Conservation (phyloP, 352 stramenopile species). For the Stephanocyclus meneghinianus region DNA sequence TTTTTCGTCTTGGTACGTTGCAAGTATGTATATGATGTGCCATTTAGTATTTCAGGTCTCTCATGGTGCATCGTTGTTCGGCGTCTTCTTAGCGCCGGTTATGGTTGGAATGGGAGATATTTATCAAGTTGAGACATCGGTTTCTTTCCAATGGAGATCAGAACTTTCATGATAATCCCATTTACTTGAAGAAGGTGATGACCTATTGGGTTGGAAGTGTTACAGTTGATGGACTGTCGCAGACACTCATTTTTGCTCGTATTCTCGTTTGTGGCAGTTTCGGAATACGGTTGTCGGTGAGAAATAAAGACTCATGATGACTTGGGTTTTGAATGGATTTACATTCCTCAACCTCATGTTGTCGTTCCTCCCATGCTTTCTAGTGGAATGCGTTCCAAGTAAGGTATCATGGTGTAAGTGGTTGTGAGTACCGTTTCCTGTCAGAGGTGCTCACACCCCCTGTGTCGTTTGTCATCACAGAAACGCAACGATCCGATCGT, state of each 20-base stretch:
- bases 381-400: conserved; percentile 65
- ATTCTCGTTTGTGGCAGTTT: conserved; percentile 19
- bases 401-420: not conserved
- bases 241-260: too few species aligned
- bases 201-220: too few species aligned
- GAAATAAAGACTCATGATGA: not conserved
- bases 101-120: conserved; percentile 71
- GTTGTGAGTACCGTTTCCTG: not conserved
- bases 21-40: too few species aligned
- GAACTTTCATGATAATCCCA: conserved; percentile 34
- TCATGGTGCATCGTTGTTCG: too few species aligned
- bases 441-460: not conserved
- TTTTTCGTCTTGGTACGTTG: conserved; percentile 44
- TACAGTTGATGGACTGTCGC: too few species aligned
- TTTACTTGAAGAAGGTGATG: conserved; percentile 44
- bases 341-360: not conserved
- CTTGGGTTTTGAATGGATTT: not conserved
- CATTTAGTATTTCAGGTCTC: too few species aligned
- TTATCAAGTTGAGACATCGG: conserved; percentile 58
- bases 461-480: conserved; percentile 12
- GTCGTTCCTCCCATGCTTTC: not conserved
- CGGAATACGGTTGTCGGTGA: conserved; percentile 30
- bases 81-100: conserved; percentile 17
- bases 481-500: conserved; percentile 46
- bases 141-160: conserved; percentile 65